Evolutionary conservation across 2,329 filamentous ascomycete species (phyloP), one percentile per base, ranked within the genome.

Genomic region (Nothophaeocryptopus gaeumannii): DNA sequence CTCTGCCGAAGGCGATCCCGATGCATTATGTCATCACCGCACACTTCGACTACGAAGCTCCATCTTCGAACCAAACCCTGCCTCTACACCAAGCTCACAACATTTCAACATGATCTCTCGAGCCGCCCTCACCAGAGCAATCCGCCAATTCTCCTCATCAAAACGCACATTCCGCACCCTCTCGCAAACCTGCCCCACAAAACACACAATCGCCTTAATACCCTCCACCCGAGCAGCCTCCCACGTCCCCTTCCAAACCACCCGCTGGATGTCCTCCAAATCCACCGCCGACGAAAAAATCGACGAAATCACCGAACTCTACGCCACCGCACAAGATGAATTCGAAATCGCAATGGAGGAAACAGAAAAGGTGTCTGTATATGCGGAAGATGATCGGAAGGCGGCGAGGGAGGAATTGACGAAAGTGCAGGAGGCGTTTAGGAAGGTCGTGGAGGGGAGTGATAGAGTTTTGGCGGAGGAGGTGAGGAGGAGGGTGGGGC

Each of bases 341-440:
- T 78, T 78, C 58, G 75, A 79, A 48, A 77, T 77, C 30, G 76
- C 75, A 29, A 67, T 70, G 47, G 76, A 79, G 53, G 75, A 78
- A 59, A 77, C 74, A 13, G 70, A 75, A 55, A 79, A 78, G 65
- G 74, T 75, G 50, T 77, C 76, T 9, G 74, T 79, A 30, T 81
- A 81, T 63, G 79, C 79, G 2, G 70, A 74, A 13, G 77, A 77
- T 20, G 78, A 81, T 53, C 67, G 79, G 4, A 74, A 72, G 13
- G 78, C 78, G 16, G 78, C 78, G 30, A 61, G 74, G 9, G 77
- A 79, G 60, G 78, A 79, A 56, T 58, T 82, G 47, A 71, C 72
- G 35, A 71, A 68, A 54, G 67, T 81, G 46, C 67, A 78, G 52
- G 69, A 72, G 42, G 74, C 70, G 9, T 81, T 76, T 51, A 65